phyloP scores from a whole-genome alignment of 768 basidiomycete species.

The Naganishia antarctica region DNA sequence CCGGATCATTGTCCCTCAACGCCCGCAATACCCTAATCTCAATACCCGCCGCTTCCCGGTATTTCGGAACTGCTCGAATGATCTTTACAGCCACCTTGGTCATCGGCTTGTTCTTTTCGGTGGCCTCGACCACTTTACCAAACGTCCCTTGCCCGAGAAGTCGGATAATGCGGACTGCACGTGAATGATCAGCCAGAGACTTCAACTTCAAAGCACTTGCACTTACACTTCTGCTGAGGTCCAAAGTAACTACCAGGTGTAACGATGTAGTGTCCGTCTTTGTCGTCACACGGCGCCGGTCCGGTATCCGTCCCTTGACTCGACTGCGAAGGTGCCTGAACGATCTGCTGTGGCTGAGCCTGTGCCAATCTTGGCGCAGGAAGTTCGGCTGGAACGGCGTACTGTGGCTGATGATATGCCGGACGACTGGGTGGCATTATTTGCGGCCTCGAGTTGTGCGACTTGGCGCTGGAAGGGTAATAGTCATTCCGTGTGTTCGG shows the following conservation, averaged over 20 bases:
- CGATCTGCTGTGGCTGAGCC: constrained; percentile 20
- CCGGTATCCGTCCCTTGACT: constrained; percentile 24
- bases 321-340: constrained; percentile 12
- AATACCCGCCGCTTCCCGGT: constrained; percentile 96
- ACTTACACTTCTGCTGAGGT: constrained; percentile 64
- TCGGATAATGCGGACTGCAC: constrained; percentile 79
- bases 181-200: constrained; percentile 12
- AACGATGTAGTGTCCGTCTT: constrained; percentile 98
- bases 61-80: constrained; percentile 96
- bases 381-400: constrained; percentile 7
- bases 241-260: constrained; percentile 82
- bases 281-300: constrained; percentile 79
- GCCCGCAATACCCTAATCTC: constrained; percentile 91
- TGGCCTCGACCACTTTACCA: constrained; percentile 93
- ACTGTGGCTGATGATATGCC: constrained; percentile 10
- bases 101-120: constrained; percentile 56
- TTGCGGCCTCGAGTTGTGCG: constrained; percentile 6
- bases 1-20: constrained; percentile 80
- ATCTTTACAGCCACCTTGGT: constrained; percentile 93
- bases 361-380: constrained; percentile 9
- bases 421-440: constrained; percentile 6
- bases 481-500: constrained; percentile 11
- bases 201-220: neutral
- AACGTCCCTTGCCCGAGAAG: constrained; percentile 96
- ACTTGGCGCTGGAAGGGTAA: constrained; percentile 13